Conservation (phyloP, 2,329 filamentous ascomycete species). For the Pseudogymnoascus sp. region DNA sequence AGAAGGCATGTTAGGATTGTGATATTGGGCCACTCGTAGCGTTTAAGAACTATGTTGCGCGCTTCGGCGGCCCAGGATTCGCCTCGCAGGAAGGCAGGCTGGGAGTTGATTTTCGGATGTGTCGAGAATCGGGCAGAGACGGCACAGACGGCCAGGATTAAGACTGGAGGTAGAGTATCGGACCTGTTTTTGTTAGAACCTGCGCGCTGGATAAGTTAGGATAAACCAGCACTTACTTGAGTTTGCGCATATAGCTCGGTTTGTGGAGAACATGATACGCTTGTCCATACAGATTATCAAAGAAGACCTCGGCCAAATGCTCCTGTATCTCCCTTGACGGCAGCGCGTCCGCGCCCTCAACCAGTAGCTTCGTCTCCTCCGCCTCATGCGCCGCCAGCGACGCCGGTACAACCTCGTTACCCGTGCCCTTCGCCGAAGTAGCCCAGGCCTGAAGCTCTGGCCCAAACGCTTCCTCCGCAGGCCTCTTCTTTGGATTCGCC, state of each 20-base stretch:
- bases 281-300: constrained; percentile 92
- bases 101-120: constrained; percentile 66
- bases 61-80: constrained; percentile 86
- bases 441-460: constrained; percentile 77
- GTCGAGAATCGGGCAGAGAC: constrained; percentile 92
- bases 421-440: constrained; percentile 46
- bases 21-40: constrained; percentile 92
- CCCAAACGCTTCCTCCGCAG: constrained; percentile 79
- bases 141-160: constrained; percentile 89
- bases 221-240: constrained; percentile 45
- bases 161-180: constrained; percentile 75
- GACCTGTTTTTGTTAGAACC: constrained; percentile 39
- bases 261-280: constrained; percentile 93
- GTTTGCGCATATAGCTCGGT: constrained; percentile 88
- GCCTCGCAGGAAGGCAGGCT: constrained; percentile 73
- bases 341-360: constrained; percentile 73
- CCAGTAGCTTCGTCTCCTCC: constrained; percentile 69
- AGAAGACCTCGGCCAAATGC: constrained; percentile 89
- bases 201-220: constrained; percentile 7
- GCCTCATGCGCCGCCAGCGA: constrained; percentile 52
- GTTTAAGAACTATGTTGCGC: constrained; percentile 75
- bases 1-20: constrained; percentile 88
- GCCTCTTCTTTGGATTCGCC: constrained; percentile 64
- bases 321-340: constrained; percentile 84
- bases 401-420: constrained; percentile 40